Evolutionary conservation across 2,329 filamentous ascomycete genomes (phyloP), one percentile per base, ranked within the genome.

Genomic region (Cercospora janseana): DNA sequence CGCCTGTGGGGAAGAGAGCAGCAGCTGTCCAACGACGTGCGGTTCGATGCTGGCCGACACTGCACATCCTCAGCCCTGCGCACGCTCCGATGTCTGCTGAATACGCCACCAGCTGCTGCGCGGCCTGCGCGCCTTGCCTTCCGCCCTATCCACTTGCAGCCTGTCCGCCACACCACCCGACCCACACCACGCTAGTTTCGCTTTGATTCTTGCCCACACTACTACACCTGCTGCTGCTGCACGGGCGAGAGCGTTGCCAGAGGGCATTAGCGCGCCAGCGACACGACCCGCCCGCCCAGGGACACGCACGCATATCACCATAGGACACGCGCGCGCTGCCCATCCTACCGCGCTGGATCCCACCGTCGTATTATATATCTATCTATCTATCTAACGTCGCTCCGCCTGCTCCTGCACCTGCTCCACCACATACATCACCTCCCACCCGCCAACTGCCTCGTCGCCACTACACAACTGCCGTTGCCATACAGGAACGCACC

Each of bases 31-130:
- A n/a, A n/a, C n/a, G n/a, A n/a, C n/a, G n/a, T n/a, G n/a, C n/a
- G n/a, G n/a, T n/a, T n/a, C n/a, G 31, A 34, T 4, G 13, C 9
- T 4, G 31, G 7, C 12, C 13, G 6, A 34, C 7, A 16, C 31
- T 16, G 7, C 9, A 34, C 13, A 15, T 10, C 31, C 13, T 32
- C 42, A 45, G 42, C 42, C 42, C 28, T 45, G 42, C 42, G 42
- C 28, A 10, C 42, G 28, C 42, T 29, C 42, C 42, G 42, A 21
- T 23, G 42, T 34, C 28, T 12, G 21, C 3, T 45, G 41, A 45
- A 28, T 20, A 45, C 31, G 41, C 41, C 41, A 45, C 41, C 8
- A 7, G 9, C 41, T 20, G n/a, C 34, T 12, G 9, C 27, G 9
- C 37, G 21, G 13, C 41, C n/a, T 28, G 41, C 41, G 41, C 16